Evolutionary conservation across 2,329 filamentous ascomycete species (phyloP).

Genomic region (Phialophora verrucosa): DNA sequence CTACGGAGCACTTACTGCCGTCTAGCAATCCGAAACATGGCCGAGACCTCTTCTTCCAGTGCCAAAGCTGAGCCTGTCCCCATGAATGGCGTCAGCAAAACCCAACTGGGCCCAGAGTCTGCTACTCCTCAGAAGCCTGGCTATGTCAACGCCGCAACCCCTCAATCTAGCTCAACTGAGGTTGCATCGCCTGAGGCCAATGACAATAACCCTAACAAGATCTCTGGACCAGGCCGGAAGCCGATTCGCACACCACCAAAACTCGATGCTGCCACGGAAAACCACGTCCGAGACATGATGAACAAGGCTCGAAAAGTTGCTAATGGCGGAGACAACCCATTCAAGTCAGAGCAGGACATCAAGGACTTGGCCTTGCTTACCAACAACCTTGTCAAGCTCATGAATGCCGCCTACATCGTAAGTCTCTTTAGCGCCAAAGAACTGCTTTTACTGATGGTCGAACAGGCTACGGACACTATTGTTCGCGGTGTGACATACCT

Average conservation of each 20-base stretch:
- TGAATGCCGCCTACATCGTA: slow-evolving; percentile 25
- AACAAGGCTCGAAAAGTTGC: slow-evolving; percentile 8
- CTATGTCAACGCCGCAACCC: background rate
- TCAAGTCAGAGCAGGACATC: slow-evolving; percentile 7
- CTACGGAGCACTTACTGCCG: background rate
- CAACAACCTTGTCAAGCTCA: slow-evolving; percentile 22
- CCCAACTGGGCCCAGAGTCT: background rate
- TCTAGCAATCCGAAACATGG: background rate
- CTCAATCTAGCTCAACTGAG: background rate
- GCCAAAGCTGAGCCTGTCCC: slow-evolving; percentile 7
- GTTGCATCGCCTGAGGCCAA: slow-evolving; percentile 4
- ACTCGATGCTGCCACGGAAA: slow-evolving; percentile 12
- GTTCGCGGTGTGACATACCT: slow-evolving; percentile 24
- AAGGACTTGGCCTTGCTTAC: slow-evolving; percentile 12
- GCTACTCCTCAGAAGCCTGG: slow-evolving; percentile 3
- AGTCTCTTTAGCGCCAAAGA: background rate
- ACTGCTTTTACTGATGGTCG: slow-evolving; percentile 1
- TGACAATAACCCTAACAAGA: background rate
- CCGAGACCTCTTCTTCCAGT: background rate
- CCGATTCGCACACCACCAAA: slow-evolving; percentile 6
- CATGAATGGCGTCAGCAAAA: background rate
- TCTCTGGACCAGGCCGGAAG: slow-evolving; percentile 3
- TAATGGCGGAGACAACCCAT: background rate
- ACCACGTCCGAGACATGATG: slow-evolving; percentile 13
- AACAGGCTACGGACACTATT: slow-evolving; percentile 23